Percentiles rank a stretch among this genome's conserved stretches.
These are phyloP conservation scores for Endocladia muricata DNA, from an alignment of 31 red algal genomes.

Conservation along the genomic window DNA sequence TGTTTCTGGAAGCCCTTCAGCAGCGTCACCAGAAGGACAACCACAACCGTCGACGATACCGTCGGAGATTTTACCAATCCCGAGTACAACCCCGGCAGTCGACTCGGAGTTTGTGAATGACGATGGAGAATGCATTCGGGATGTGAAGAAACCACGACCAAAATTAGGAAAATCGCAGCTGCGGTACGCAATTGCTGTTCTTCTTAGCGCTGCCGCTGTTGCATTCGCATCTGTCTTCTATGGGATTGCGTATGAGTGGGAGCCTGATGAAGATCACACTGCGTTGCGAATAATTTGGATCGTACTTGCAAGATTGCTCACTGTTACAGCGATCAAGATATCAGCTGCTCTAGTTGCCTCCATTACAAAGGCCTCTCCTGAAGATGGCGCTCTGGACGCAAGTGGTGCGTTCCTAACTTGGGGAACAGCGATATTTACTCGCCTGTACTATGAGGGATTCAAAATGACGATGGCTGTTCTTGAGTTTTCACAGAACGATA, in stretches of 20 bases:
- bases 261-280: constrained; percentile 20
- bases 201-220: constrained; percentile 27
- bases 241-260: constrained; percentile 30
- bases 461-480: constrained; percentile 44
- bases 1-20: not conserved
- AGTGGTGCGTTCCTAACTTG: constrained; percentile 48
- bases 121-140: constrained; percentile 29
- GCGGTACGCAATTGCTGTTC: constrained; percentile 32
- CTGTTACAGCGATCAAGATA: constrained; percentile 25
- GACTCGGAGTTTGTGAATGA: not conserved
- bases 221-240: constrained; percentile 30
- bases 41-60: not conserved
- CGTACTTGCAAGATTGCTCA: constrained; percentile 18
- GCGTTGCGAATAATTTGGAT: constrained; percentile 20
- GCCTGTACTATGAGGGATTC: constrained; percentile 45
- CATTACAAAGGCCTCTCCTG: constrained; percentile 49
- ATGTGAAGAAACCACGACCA: constrained; percentile 19
- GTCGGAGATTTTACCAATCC: not conserved
- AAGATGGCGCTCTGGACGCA: constrained; percentile 40
- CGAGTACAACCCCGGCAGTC: not conserved
- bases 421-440: constrained; percentile 38
- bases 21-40: not conserved
- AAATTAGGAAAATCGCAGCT: constrained; percentile 37
- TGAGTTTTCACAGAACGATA: constrained; percentile 25
- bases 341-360: constrained; percentile 43